Base-by-base conservation (phyloP, 2,329 filamentous ascomycete genomes). In the Neofusicoccum parvum region DNA sequence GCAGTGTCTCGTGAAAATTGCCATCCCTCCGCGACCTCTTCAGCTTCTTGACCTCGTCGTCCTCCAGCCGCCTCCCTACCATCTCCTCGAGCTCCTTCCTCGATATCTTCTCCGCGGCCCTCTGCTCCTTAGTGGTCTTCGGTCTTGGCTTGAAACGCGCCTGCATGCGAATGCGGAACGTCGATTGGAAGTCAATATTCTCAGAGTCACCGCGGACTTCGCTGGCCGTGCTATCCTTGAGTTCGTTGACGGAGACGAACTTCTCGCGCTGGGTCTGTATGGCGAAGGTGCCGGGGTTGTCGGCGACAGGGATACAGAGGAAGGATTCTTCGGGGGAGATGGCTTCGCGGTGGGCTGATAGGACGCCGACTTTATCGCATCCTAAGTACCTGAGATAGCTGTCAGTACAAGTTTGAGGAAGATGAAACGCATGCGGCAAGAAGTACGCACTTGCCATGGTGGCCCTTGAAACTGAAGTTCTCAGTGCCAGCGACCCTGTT, bases 91-190 rank as follows among this genome's bases (percentile, higher is more conserved):
- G 81, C 79, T 97, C 92, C 72, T 90, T 90, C 68, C 91, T 85
- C 73, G 89, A 94, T 65, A 99, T 92, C 81, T 94, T 96, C 72
- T 94, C 89, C 70, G 86, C 85, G 0, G 91, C 90, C 81, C 91
- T 95, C 69, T 92, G 91, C 75, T 94, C 92, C 79, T 94, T 96
- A 0, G 85, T 87, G 10, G 90, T 90, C 78, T 90, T 91, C 51
- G 95, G 78, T 68, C 86, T 86, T 9, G 94, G 94, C 82, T 97
- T 97, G 82, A 96, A 98, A 59, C 92, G 85, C 23, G 94, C 92
- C 80, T 98, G 94, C 94, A 98, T 97, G 63, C 94, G 90, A 72
- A 98, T 87, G 58, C 92, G 86, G 67, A 96, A 76, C 6, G 88
- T 90, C 10, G 92, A 92, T 71, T 86, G 86, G 73, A 91, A 91